A percentile compares a stretch with the other conserved stretches of the same genome.
Evolutionary conservation across 306 rosid genomes (phyloP).

Genomic region (Sesbania bispinosa): DNA sequence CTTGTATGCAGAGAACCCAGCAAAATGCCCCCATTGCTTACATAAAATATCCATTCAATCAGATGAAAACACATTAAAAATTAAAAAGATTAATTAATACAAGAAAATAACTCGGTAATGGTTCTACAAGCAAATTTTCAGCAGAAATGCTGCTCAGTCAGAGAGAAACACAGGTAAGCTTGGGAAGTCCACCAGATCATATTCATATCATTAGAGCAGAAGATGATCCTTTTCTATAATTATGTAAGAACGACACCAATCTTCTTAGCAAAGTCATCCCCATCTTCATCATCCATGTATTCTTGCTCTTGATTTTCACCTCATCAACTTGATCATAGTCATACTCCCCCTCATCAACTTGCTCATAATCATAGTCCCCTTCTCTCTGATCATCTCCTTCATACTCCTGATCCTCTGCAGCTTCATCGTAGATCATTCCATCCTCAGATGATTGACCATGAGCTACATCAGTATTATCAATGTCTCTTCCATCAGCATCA

Average conservation of each 20-base stretch:
- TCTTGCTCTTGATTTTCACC: constrained; percentile 69
- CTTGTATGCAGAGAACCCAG: constrained; percentile 41
- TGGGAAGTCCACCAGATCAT: constrained; percentile 18
- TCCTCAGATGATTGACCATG: constrained; percentile 50
- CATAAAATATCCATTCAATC: constrained; percentile 59
- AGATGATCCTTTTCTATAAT: constrained; percentile 7
- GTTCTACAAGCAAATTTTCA: constrained; percentile 44
- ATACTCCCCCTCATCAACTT: constrained; percentile 75
- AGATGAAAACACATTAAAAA: constrained; percentile 39
- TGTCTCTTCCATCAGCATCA: constrained; percentile 36
- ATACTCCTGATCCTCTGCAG: constrained; percentile 52
- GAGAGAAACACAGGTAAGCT: constrained; percentile 34
- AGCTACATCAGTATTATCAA: constrained; percentile 29
- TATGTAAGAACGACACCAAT: constrained; percentile 74
- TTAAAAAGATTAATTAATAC: constrained; percentile 31
- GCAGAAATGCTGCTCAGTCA: constrained; percentile 51
- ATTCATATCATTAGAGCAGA: too few relatives aligned
- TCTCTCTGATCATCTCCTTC: constrained; percentile 68
- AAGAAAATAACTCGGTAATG: constrained; percentile 34
- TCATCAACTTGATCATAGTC: constrained; percentile 48
- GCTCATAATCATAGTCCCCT: constrained; percentile 76
- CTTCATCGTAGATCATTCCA: constrained; percentile 55
- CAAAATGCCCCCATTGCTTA: constrained; percentile 56
- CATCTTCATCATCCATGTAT: constrained; percentile 71
- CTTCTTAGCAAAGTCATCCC: constrained; percentile 92